These are phyloP conservation scores for Amauroascus niger DNA, from an alignment of 2,329 filamentous ascomycete species.

Conservation along the genomic window DNA sequence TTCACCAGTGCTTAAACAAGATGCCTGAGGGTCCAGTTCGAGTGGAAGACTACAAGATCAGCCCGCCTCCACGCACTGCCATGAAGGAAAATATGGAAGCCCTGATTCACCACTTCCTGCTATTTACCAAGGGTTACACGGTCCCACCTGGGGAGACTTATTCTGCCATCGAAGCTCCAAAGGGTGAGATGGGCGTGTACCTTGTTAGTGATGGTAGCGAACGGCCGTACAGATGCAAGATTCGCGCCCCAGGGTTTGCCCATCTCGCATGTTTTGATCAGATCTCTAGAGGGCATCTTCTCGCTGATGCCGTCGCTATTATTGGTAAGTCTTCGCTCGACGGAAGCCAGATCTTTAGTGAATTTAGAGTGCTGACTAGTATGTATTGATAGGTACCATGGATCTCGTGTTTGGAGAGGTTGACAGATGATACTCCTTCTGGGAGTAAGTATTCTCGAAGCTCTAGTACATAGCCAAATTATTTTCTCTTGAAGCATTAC, in stretches of 20 bases:
- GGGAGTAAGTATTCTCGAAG: not conserved
- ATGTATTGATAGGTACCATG: constrained; percentile 51
- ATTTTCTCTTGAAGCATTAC: not conserved
- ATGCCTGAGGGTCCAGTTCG: constrained; percentile 92
- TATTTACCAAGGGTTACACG: constrained; percentile 97
- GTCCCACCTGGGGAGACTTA: constrained; percentile 98
- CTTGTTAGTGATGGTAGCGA: constrained; percentile 93
- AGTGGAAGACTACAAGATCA: constrained; percentile 98
- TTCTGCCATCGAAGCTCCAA: constrained; percentile 95
- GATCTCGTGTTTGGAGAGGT: constrained; percentile 76
- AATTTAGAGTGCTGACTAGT: not conserved
- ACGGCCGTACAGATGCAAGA: constrained; percentile 94
- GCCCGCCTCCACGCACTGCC: constrained; percentile 84
- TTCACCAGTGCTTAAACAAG: constrained; percentile 97
- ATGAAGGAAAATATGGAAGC: constrained; percentile 99
- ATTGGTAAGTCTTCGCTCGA: constrained; percentile 48
- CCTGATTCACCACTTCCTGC: constrained; percentile 95
- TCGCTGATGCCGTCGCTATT: constrained; percentile 93
- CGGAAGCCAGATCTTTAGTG: not conserved
- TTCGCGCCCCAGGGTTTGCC: constrained; percentile 91
- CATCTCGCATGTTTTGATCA: constrained; percentile 93
- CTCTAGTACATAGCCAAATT: constrained; percentile 6
- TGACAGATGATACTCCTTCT: constrained; percentile 38
- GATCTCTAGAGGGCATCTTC: constrained; percentile 77
- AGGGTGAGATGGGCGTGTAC: constrained; percentile 98